Percentiles rank a stretch among this genome's conserved stretches.
Conservation (phyloP, 192 early-diverging fungal genomes). For the Lunasporangiospora selenospora region DNA sequence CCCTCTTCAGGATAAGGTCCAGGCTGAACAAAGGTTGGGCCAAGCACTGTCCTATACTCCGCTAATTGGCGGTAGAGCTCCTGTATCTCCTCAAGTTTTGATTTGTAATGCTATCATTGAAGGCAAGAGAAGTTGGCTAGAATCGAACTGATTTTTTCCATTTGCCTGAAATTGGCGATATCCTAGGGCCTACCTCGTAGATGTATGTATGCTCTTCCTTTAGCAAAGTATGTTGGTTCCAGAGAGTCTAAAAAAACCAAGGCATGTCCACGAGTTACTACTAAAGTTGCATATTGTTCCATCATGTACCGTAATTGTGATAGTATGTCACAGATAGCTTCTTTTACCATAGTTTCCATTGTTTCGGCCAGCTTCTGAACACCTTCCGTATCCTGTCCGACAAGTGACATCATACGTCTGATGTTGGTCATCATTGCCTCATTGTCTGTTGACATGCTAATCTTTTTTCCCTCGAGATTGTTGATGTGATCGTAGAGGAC, state of each 20-base stretch:
- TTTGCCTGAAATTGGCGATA: too few relatives aligned
- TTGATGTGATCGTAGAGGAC: conserved; percentile 19
- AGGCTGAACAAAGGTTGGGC: conserved; percentile 28
- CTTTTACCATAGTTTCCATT: conserved; percentile 11
- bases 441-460: not conserved
- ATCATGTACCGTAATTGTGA: too few relatives aligned
- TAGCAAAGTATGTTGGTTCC: too few relatives aligned
- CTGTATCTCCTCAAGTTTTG: conserved; percentile 23
- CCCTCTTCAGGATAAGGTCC: conserved; percentile 33
- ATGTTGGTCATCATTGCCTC: conserved; percentile 26
- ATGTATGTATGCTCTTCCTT: too few relatives aligned
- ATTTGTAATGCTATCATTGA: conserved; percentile 25
- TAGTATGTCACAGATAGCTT: not conserved
- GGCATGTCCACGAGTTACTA: too few relatives aligned
- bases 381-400: conserved; percentile 29
- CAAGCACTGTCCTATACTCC: conserved; percentile 14
- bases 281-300: too few relatives aligned
- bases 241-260: too few relatives aligned
- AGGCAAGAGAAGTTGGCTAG: not conserved
- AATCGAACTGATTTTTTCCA: too few relatives aligned
- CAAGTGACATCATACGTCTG: conserved; percentile 15
- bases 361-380: conserved; percentile 13
- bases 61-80: conserved; percentile 11
- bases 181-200: too few relatives aligned
- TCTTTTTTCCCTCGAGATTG: conserved; percentile 9